Evolutionary conservation across 2,329 filamentous ascomycete species (phyloP), one percentile per base, ranked within the genome.

Genomic region (Alternaria gansuensis): DNA sequence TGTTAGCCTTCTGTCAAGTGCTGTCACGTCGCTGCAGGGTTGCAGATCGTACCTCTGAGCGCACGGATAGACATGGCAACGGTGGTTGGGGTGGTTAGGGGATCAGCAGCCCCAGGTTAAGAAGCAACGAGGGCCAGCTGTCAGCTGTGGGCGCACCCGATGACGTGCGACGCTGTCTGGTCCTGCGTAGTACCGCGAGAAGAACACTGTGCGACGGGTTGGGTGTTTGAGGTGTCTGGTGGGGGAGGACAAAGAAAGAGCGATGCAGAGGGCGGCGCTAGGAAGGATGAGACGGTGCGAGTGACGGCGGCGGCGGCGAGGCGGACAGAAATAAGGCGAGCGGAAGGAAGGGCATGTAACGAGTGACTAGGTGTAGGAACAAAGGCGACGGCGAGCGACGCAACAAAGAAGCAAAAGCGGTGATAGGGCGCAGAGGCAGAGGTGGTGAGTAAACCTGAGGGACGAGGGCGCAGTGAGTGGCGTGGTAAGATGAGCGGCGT

Each of bases 21-120:
- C 31, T 28, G 56, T 31, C 50, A 23, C 24, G 13, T 24, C 13
- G 17, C 49, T 23, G 29, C 40, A 39, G n/a, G 39, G 43, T 40
- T 14, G 33, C 28, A n/a, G 40, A 17, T 31, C 29, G 28, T 55
- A 67, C 64, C 64, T 65, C 60, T 55, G 52, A 63, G 41, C 31
- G 64, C 62, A 59, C 62, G 64, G 54, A 57, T 58, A n/a, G 64
- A 65, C 62, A 67, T 65, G 64, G 52, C 53, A 53, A 52, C 34
- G 58, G 54, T 36, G 46, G 33, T 48, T 56, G 55, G 52, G 52
- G 50, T 54, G 52, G 37, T 64, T 61, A 62, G 59, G 57, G 41
- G 62, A 65, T 64, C 57, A 51, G 59, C 62, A 50, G 44, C 48
- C 57, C 54, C 52, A 31, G 51, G 44, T 51, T 28, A 45, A 53